Conservation (phyloP, 2,329 filamentous ascomycete species). For the Claviceps quebecensis region DNA sequence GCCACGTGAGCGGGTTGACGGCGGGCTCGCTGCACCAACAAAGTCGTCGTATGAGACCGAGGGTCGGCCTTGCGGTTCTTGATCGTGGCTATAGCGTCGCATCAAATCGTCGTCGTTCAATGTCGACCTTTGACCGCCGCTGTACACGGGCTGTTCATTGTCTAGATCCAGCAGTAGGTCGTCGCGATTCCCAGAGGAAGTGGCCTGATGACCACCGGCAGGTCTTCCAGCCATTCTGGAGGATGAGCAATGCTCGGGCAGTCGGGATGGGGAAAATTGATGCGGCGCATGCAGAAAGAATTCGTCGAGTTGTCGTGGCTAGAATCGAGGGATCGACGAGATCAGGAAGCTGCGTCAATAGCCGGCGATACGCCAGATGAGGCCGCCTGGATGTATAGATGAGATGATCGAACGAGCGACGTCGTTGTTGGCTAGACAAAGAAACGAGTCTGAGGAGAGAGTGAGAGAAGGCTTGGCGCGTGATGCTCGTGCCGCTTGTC, state of each 20-base stretch:
- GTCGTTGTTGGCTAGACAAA: background rate
- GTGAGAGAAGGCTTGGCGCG: background rate
- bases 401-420: background rate
- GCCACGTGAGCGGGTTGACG: slow-evolving; percentile 26
- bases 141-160: slow-evolving; percentile 58
- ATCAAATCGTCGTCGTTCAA: slow-evolving; percentile 70
- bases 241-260: slow-evolving; percentile 22
- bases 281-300: slow-evolving; percentile 20
- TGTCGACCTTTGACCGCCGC: slow-evolving; percentile 61
- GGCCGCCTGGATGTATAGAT: background rate
- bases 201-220: slow-evolving; percentile 32
- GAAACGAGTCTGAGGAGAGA: background rate
- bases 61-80: slow-evolving; percentile 51
- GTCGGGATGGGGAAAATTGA: slow-evolving; percentile 14
- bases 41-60: slow-evolving; percentile 94
- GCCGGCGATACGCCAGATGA: background rate
- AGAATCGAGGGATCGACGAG: background rate
- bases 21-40: slow-evolving; percentile 48
- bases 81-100: slow-evolving; percentile 58
- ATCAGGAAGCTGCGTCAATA: background rate
- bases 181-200: slow-evolving; percentile 32
- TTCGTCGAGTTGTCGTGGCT: slow-evolving; percentile 7
- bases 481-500: too few relatives aligned
- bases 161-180: slow-evolving; percentile 63
- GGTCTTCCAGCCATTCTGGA: slow-evolving; percentile 48